Evolutionary conservation across 176 grass and related monocot genomes (phyloP), one percentile per base, ranked within the genome.

Genomic region (Carex myosuroides): DNA sequence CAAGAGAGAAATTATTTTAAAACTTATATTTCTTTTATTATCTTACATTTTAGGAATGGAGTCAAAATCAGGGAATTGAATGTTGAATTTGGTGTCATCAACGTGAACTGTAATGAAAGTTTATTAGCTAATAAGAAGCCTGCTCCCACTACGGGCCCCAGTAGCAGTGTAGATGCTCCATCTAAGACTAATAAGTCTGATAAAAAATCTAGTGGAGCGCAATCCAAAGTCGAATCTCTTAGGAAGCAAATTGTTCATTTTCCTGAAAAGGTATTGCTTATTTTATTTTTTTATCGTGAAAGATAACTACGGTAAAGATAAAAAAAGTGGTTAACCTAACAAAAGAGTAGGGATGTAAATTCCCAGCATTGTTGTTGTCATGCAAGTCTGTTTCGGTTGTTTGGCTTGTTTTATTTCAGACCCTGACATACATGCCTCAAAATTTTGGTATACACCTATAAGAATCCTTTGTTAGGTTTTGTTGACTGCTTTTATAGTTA

Each of bases 261-360:
- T 89, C 91, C 92, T 82, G 95, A 94, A 90, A 91, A 98, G 95
- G 95, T 98, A 84, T 87, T 80, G 83, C 65, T 56, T 79, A 76
- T 60, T 81, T 24, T 80, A 75, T 14, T 74, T 59, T 13, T 79
- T 42, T 81, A 59, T 46, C 21, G 14, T 60, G 33, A 39, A 64
- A 42, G 48, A 62, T 26, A 54, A 24, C 68, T 53, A 18, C 44
- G 29, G 13, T 26, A 53, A 73, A 44, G 42, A 71, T 4, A 73
- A 73, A 73, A 48, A 50, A 12, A 39, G 17, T 73, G n/a, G 9
- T 53, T 48, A 71, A 41, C 3, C 37, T 39, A 39, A 39, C 37
- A 39, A 6, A 39, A 39, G 37, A 4, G 37, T 39, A 39, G 37
- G 37, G 37, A 39, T 39, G 37, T 39, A 39, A 39, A 39, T 71